Percentiles rank a stretch among this genome's conserved stretches.
phyloP scores from a whole-genome alignment of 331 rosid species.

The Saraca asoca region DNA sequence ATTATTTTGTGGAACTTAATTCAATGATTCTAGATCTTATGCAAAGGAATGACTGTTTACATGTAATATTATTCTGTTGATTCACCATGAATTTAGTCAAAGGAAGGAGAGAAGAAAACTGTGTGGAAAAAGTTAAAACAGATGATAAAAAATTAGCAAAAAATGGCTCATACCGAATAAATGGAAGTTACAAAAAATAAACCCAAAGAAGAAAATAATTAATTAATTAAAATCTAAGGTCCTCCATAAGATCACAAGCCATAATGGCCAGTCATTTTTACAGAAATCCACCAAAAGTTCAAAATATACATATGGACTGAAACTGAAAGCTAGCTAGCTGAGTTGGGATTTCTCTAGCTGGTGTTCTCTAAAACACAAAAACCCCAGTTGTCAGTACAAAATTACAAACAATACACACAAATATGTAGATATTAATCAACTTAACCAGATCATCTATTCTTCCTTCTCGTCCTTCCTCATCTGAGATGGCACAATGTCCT shows the following conservation, averaged over 20 bases:
- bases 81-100: slow-evolving; percentile 1
- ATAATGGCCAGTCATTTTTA: slow-evolving; percentile 27
- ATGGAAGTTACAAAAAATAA: background rate
- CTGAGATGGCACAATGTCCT: slow-evolving; percentile 66
- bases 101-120: background rate
- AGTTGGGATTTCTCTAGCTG: slow-evolving; percentile 13
- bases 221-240: slow-evolving; percentile 23
- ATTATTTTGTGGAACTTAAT: too few species aligned
- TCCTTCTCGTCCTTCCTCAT: slow-evolving; percentile 40
- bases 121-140: background rate
- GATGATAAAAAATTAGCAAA: slow-evolving; percentile 10
- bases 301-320: slow-evolving; percentile 3
- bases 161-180: slow-evolving; percentile 24
- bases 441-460: slow-evolving; percentile 24
- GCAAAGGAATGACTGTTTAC: too few species aligned
- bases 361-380: slow-evolving; percentile 13
- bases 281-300: slow-evolving; percentile 30
- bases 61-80: too few species aligned
- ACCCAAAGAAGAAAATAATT: slow-evolving; percentile 9
- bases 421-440: slow-evolving; percentile 15
- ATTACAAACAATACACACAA: background rate
- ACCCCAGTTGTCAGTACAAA: background rate
- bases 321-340: background rate
- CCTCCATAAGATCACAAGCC: slow-evolving; percentile 13
- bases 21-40: too few species aligned